phyloP scores from a whole-genome alignment of 169 alveolate species.

The Cryptosporidium bovis region DNA sequence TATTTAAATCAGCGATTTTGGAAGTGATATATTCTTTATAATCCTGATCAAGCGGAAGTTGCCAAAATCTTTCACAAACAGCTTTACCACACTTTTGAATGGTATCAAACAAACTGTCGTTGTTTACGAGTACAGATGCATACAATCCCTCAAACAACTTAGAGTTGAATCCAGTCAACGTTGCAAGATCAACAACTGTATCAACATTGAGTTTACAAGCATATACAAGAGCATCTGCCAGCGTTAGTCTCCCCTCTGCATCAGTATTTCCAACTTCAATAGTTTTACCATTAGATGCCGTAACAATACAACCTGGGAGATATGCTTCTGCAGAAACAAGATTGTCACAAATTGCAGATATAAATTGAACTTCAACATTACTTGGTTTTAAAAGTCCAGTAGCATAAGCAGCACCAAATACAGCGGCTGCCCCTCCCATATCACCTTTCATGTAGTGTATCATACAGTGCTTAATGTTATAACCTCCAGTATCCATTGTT shows the following conservation, averaged over 20 bases:
- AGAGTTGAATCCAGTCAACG: constrained; percentile 91
- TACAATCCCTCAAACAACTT: constrained; percentile 56
- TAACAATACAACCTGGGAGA: constrained; percentile 93
- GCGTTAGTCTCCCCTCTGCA: constrained; percentile 97
- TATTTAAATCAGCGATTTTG: constrained; percentile 90
- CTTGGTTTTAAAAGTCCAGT: constrained; percentile 85
- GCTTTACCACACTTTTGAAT: constrained; percentile 76
- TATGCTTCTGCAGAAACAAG: constrained; percentile 88
- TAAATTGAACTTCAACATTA: constrained; percentile 87
- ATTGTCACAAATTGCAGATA: constrained; percentile 92
- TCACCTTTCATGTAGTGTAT: constrained; percentile 77
- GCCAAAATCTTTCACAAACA: constrained; percentile 88
- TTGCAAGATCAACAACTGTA: constrained; percentile 92
- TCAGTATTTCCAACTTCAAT: constrained; percentile 96
- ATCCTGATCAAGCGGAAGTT: constrained; percentile 89
- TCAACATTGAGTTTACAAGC: constrained; percentile 89
- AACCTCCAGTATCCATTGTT: constrained; percentile 94
- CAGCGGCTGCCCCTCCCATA: constrained; percentile 86
- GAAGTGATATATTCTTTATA: constrained; percentile 84
- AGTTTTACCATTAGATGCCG: constrained; percentile 93
- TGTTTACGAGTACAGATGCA: constrained; percentile 83
- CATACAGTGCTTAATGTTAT: constrained; percentile 85
- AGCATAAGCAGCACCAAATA: constrained; percentile 88
- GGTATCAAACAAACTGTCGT: constrained; percentile 76
- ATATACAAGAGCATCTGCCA: constrained; percentile 96